phyloP scores from a whole-genome alignment of 441 rosid species.

The Theobroma grandiflorum region DNA sequence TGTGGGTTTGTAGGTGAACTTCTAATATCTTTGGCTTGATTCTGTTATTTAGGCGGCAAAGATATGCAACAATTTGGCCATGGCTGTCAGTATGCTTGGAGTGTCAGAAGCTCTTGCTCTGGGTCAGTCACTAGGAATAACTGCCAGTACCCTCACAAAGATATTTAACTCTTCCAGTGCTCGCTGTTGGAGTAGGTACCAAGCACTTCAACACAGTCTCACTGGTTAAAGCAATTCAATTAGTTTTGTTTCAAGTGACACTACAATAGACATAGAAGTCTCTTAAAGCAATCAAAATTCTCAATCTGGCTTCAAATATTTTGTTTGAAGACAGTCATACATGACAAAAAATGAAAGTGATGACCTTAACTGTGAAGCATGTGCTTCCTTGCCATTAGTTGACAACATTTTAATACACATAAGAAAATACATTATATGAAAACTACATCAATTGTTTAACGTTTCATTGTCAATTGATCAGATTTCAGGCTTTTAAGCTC shows the following conservation, averaged over 20 bases:
- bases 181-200: constrained; percentile 92
- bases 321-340: neutral
- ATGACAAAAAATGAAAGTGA: neutral
- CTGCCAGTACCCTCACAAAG: constrained; percentile 68
- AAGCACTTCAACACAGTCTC: constrained; percentile 28
- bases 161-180: constrained; percentile 91
- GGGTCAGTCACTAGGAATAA: constrained; percentile 86
- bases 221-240: neutral
- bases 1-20: neutral
- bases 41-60: constrained; percentile 76
- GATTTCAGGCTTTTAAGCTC: neutral
- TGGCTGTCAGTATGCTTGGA: constrained; percentile 96
- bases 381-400: neutral
- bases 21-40: constrained; percentile 17
- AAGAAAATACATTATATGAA: neutral
- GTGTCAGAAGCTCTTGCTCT: constrained; percentile 94
- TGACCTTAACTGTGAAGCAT: neutral
- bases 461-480: neutral
- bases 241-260: constrained; percentile 16
- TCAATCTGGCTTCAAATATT: neutral
- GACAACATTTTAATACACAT: neutral
- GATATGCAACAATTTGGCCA: constrained; percentile 90
- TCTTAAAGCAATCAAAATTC: neutral
- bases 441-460: neutral
- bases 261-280: neutral